Base-by-base conservation (phyloP, 805 yeast species). In the Priceomyces medius region DNA sequence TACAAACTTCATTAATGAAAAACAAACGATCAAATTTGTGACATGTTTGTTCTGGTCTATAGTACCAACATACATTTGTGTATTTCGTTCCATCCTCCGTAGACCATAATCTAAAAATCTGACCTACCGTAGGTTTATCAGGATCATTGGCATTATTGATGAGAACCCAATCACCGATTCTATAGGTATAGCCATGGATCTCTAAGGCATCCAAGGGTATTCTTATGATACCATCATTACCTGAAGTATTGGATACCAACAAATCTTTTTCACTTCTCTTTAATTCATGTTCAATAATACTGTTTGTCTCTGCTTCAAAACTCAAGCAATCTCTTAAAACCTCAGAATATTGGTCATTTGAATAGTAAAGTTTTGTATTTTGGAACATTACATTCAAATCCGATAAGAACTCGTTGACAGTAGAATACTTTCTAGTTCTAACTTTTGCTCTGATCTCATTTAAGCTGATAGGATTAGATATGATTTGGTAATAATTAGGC, bases 31-130 rank as follows among this genome's bases (percentile, higher is more conserved):
- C 98, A 33, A 76, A 84, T 53, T 95, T 78, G 63, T 93, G 99
- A 34, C 93, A 95, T 0, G 99, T 93, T 73, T 95, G 97, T 61
- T 93, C 98, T 1, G 99, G 97, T 52, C 98, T 80, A 56, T 88
- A 85, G 64, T 91, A 93, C 99, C 98, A 93, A 70, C 98, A 93
- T 29, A 88, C 96, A 59, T 93, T 91, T 57, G 90, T 77, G 81
- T 90, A 90, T 46, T 83, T 78, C 54, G 83, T 81, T 7, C 80
- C 79, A 41, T 90, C 95, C 49, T 89, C 95, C n/a, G 80, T 74
- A 45, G 83, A 80, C 99, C 99, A 93, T 46, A 93, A 77, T 55
- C 96, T 77, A 68, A 91, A 93, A 20, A 93, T 79, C 64, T 93
- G 99, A 12, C 95, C 97, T 26, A 89, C 87, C 16, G 90, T 90